Percentiles rank a stretch among this genome's conserved stretches.
Evolutionary conservation across 306 rosid genomes (phyloP).

Genomic region (Inga laurina): DNA sequence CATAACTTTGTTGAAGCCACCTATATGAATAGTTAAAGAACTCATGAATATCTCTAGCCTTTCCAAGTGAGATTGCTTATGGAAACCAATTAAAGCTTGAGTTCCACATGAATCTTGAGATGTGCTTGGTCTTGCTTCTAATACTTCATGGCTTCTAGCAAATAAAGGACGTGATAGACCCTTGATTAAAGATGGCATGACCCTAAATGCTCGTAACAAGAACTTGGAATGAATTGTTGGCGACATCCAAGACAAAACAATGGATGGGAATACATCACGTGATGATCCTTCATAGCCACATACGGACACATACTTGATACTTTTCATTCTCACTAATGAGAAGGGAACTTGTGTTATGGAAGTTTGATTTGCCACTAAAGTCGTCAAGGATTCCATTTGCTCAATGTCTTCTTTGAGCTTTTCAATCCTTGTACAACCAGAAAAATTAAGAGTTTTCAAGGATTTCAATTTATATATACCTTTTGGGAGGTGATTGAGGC

Average conservation of each 20-base stretch:
- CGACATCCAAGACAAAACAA: background rate
- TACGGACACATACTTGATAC: background rate
- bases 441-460: background rate
- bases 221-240: background rate
- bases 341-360: background rate
- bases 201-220: background rate
- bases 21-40: background rate
- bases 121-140: background rate
- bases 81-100: background rate
- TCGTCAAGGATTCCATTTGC: background rate
- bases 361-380: background rate
- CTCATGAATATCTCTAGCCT: background rate
- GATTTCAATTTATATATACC: background rate
- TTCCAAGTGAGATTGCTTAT: background rate
- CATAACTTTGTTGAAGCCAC: background rate
- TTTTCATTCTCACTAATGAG: background rate
- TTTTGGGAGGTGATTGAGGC: background rate
- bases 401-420: background rate
- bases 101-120: background rate
- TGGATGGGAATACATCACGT: background rate
- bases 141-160: background rate
- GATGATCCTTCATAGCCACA: background rate
- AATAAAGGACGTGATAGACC: background rate
- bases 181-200: background rate
- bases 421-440: background rate